Base-by-base conservation (phyloP, 768 basidiomycete species). In the Calocybe indica region DNA sequence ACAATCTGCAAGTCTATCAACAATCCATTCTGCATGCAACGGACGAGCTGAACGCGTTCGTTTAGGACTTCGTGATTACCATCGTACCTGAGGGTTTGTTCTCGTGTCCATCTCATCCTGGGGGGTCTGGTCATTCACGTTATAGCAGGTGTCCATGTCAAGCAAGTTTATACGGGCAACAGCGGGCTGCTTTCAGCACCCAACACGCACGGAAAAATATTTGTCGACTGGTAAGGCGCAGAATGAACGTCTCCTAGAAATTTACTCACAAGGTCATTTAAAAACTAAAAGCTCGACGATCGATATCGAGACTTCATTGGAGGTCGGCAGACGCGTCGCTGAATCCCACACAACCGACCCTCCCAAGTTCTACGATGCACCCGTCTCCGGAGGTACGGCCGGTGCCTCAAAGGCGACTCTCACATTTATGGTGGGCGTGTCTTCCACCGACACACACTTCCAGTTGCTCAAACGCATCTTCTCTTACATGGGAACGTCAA, bases 351-450 rank as follows among this genome's bases (percentile, higher is more conserved):
- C 33, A 1, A 15, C 29, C 1, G 31, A 47, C 34, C 52, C 59
- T 15, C 52, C 58, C 11, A 51, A 47, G 22, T 74, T 74, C 51
- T 67, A 62, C 47, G 71, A 74, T 47, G 70, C 70, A 0, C 72
- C 72, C 2, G 69, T 73, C 6, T 71, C 71, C 1, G 71, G 71
- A 0, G 71, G 71, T 2, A 73, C 70, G 6, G 59, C 65, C 1
- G 71, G 70, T 9, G 71, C 72, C 15, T 52, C 58, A 34, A 64
- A 62, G 30, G 70, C 62, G 7, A 65, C 58, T 2, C 62, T 74
- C 13, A 70, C 69, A 0, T 67, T 71, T 47, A 70, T 73, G 69
- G 64, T 69, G 13, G 71, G 71, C 12, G 58, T 59, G 10, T 45
- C 65, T 3, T 49, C 61, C n/a, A 51, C 61, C 40, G 67, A 69